phyloP scores from a whole-genome alignment of 176 grass and related monocot genomes.

The Paspalum notatum region DNA sequence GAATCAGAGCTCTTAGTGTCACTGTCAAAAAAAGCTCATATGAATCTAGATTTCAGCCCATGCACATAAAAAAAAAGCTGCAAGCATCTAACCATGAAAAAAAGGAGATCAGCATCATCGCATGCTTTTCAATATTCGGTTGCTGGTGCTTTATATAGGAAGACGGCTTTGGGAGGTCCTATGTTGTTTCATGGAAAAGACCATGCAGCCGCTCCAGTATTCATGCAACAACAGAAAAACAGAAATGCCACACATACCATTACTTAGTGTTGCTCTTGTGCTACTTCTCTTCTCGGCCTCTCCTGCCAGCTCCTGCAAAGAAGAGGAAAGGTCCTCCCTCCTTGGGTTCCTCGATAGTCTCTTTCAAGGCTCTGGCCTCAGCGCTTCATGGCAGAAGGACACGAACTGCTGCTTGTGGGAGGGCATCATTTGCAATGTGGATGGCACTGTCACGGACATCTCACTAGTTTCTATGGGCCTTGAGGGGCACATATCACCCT shows the following conservation, averaged over 20 bases:
- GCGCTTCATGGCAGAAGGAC: conserved; percentile 29
- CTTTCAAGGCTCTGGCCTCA: conserved; percentile 1
- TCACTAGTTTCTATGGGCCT: conserved; percentile 36
- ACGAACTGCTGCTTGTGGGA: conserved; percentile 49
- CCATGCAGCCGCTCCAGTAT: conserved; percentile 18
- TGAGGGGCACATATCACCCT: conserved; percentile 46
- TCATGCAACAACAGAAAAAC: not conserved
- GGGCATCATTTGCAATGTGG: conserved; percentile 37
- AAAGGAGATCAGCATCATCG: not conserved
- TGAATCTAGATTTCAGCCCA: not conserved
- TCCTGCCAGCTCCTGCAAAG: conserved; percentile 27
- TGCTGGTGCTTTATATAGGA: conserved; percentile 29
- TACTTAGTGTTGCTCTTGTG: conserved; percentile 2
- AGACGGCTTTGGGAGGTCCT: not conserved
- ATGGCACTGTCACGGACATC: not conserved
- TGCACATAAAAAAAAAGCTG: not conserved
- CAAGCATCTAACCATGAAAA: not conserved
- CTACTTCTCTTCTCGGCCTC: conserved; percentile 23
- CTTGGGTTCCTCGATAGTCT: conserved; percentile 40
- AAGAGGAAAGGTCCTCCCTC: conserved; percentile 38
- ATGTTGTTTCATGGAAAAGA: conserved; percentile 6
- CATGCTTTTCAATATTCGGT: conserved; percentile 16
- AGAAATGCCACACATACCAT: not conserved
- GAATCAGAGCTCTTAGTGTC: not conserved
- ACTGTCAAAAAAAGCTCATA: not conserved